These are phyloP conservation scores for Straminergon stramineum DNA, from an alignment of 225 moss, liverwort and hornwort genomes.

Conservation along the genomic window DNA sequence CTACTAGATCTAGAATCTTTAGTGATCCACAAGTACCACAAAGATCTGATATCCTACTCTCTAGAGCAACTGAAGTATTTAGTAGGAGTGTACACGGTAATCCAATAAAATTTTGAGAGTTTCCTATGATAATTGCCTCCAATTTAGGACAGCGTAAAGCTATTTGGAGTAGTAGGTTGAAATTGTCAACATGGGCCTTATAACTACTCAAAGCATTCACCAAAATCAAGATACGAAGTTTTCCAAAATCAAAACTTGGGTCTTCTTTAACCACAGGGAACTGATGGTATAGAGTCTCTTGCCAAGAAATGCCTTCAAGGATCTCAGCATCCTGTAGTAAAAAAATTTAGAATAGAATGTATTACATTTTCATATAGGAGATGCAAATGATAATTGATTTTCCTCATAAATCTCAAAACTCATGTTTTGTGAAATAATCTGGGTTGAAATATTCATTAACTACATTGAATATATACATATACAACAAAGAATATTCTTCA, in stretches of 20 bases:
- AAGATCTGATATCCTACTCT: not conserved
- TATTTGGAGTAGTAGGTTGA: too few species aligned
- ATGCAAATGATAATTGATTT: not conserved
- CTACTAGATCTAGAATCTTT: not conserved
- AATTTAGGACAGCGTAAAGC: too few species aligned
- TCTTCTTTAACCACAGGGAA: not conserved
- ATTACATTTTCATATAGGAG: not conserved
- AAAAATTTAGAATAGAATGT: too few species aligned
- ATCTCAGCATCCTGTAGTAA: not conserved
- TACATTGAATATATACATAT: not conserved
- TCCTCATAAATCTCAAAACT: too few species aligned
- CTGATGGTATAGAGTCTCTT: not conserved
- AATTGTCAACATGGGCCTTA: too few species aligned
- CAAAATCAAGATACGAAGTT: too few species aligned
- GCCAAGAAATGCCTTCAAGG: not conserved
- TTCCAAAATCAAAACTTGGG: too few species aligned
- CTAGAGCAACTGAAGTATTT: not conserved
- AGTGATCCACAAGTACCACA: not conserved
- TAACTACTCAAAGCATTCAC: too few species aligned
- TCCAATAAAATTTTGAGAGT: not conserved
- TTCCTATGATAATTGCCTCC: too few species aligned
- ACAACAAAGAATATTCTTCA: not conserved
- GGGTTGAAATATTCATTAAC: not conserved
- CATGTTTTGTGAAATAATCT: not conserved
- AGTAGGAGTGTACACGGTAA: too few species aligned